Percentiles rank a stretch among this genome's conserved stretches.
Conservation (phyloP, 768 basidiomycete genomes). For the Boletus huronensis region DNA sequence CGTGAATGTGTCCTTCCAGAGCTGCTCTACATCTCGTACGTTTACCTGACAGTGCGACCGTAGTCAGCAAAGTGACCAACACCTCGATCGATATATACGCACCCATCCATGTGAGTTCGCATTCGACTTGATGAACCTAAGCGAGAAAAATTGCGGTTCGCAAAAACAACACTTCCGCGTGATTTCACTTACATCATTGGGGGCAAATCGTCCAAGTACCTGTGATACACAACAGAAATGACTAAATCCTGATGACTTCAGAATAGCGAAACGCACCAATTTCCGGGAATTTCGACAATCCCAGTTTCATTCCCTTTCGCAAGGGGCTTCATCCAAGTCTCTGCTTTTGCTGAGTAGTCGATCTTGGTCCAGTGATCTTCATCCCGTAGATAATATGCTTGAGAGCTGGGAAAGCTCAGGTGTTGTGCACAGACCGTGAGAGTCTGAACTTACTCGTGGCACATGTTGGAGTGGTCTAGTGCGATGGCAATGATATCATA, state of each 20-base stretch:
- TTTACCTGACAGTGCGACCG: conserved; percentile 46
- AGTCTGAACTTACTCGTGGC: conserved; percentile 40
- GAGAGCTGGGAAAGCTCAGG: conserved; percentile 37
- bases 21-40: conserved; percentile 57
- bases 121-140: conserved; percentile 65
- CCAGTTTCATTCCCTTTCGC: conserved; percentile 60
- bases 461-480: conserved; percentile 58
- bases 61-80: neutral
- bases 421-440: neutral
- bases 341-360: conserved; percentile 53
- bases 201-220: conserved; percentile 71
- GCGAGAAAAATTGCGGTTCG: neutral
- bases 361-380: conserved; percentile 74
- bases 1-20: conserved; percentile 74
- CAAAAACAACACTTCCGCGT: neutral
- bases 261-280: conserved; percentile 45
- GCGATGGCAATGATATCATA: neutral
- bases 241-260: neutral
- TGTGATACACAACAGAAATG: conserved; percentile 10
- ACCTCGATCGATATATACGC: conserved; percentile 1
- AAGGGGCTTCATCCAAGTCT: conserved; percentile 75
- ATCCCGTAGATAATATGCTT: conserved; percentile 66
- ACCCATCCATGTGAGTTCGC: conserved; percentile 75
- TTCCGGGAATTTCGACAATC: conserved; percentile 61
- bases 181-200: conserved; percentile 56